Percentiles rank a stretch among this genome's conserved stretches.
Conservation (phyloP, 2,329 filamentous ascomycete genomes). For the Teratosphaeria epicoccoides region DNA sequence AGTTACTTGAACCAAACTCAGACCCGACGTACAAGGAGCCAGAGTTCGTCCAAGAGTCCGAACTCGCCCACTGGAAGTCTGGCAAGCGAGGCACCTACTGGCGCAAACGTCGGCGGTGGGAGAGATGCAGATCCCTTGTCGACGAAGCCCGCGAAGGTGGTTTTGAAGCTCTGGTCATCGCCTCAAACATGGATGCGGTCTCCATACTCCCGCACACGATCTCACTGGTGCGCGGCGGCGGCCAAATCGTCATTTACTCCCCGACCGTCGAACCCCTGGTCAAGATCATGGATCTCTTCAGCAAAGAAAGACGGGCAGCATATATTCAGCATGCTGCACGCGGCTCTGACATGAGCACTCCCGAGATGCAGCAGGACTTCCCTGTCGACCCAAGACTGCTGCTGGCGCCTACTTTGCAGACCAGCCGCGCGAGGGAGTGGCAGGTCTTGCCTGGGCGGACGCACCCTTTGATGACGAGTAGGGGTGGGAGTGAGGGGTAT, state of each 20-base stretch:
- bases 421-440: slow-evolving; percentile 66
- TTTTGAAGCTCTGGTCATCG: slow-evolving; percentile 74
- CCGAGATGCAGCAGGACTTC: slow-evolving; percentile 53
- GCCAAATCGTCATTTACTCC: slow-evolving; percentile 75
- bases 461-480: slow-evolving; percentile 85
- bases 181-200: slow-evolving; percentile 69
- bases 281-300: slow-evolving; percentile 72
- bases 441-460: slow-evolving; percentile 87
- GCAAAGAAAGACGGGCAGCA: slow-evolving; percentile 64
- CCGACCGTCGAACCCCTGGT: slow-evolving; percentile 70
- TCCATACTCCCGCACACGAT: slow-evolving; percentile 65
- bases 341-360: slow-evolving; percentile 7
- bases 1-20: slow-evolving; percentile 65
- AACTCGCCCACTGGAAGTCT: slow-evolving; percentile 62
- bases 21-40: slow-evolving; percentile 69
- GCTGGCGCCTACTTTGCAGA: slow-evolving; percentile 70
- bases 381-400: slow-evolving; percentile 78
- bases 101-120: slow-evolving; percentile 79
- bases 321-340: slow-evolving; percentile 45
- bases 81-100: slow-evolving; percentile 76
- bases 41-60: slow-evolving; percentile 46
- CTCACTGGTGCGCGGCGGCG: slow-evolving; percentile 72
- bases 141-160: slow-evolving; percentile 62
- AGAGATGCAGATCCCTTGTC: slow-evolving; percentile 59
- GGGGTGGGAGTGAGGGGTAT: slow-evolving; percentile 82